Base-by-base conservation (phyloP, 352 stramenopile genomes). In the Nothophytophthora sp. region DNA sequence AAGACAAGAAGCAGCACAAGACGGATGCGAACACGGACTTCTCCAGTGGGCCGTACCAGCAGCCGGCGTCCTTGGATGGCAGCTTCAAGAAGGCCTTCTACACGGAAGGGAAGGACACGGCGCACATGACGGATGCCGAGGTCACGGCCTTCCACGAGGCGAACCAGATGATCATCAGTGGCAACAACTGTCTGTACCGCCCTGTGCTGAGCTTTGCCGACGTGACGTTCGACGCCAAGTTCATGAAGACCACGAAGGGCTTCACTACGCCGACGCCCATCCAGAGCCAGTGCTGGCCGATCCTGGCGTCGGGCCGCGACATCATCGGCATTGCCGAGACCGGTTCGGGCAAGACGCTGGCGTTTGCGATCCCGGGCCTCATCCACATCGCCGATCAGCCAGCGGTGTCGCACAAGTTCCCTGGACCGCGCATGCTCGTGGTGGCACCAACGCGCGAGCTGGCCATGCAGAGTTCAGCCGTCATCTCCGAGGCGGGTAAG, bases 211-310 rank as follows among this genome's bases (percentile, higher is more conserved):
- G 72, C 37, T 93, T 91, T 37, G 53, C 67, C 12, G 71, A 95
- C 78, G 58, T 86, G 40, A 73, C 64, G 53, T 90, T 89, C 64
- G 64, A 86, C 75, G 55, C 81, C 78, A 76, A 88, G 76, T 73
- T 98, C 82, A 82, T 98, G 80, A 92, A 73, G 70, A 76, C 59
- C 71, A 92, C 75, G 34, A 67, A 95, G 55, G 81, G 78, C 18
- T 99, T 98, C 63, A 61, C 71, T 42, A 88, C 80, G 67, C 96
- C 97, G 27, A 98, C 92, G 52, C 95, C 96, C n/a, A 99, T 99
- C 73, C 97, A 99, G 77, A 96, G 92, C 30, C 91, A 99, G 66
- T 98, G 96, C 62, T 99, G 96, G 96, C 90, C 90, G 5, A 92
- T 96, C 49, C 70, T 97, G 15, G 73, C 79, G 18, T 91, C 80